These are phyloP conservation scores for Peniophora sp. DNA, from an alignment of 1,284 basidiomycete genomes.

Conservation along the genomic window DNA sequence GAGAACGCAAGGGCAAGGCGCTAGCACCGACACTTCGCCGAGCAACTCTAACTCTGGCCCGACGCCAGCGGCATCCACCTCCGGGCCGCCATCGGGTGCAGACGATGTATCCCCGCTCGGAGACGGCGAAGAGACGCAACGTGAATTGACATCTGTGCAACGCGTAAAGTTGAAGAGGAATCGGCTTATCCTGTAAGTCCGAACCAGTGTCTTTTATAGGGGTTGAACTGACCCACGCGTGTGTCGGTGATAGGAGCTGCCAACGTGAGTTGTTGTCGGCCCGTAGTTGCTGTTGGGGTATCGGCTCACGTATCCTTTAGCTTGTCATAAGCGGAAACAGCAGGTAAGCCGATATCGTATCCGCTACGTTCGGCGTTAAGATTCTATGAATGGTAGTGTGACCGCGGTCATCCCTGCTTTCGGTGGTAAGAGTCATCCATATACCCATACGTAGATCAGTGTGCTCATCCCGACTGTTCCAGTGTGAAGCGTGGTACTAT, in stretches of 20 bases:
- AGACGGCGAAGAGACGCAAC: no score
- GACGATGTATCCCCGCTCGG: no score
- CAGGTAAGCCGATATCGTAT: conserved; percentile 10
- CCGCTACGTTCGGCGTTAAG: background rate
- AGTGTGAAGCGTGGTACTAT: conserved; percentile 14
- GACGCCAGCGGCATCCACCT: no score
- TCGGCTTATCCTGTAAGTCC: conserved; percentile 14
- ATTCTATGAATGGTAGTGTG: conserved; percentile 10
- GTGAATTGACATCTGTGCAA: background rate
- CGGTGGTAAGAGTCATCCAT: conserved; percentile 13
- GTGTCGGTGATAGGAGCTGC: conserved; percentile 12
- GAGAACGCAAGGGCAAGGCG: no score
- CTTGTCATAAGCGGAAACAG: conserved; percentile 18
- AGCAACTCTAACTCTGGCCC: no score
- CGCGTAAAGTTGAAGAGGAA: conserved; percentile 13
- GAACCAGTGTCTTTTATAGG: background rate
- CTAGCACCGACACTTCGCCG: no score
- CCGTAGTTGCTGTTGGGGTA: background rate
- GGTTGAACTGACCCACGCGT: background rate
- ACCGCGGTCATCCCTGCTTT: conserved; percentile 16
- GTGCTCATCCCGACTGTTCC: background rate
- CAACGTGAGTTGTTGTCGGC: conserved; percentile 10
- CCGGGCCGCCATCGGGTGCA: no score
- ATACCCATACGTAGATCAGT: background rate
- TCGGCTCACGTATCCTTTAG: conserved; percentile 5